Percentiles rank a stretch among this genome's conserved stretches.
phyloP scores from a whole-genome alignment of 2,329 filamentous ascomycete genomes.

The Nigrospora osmanthi region DNA sequence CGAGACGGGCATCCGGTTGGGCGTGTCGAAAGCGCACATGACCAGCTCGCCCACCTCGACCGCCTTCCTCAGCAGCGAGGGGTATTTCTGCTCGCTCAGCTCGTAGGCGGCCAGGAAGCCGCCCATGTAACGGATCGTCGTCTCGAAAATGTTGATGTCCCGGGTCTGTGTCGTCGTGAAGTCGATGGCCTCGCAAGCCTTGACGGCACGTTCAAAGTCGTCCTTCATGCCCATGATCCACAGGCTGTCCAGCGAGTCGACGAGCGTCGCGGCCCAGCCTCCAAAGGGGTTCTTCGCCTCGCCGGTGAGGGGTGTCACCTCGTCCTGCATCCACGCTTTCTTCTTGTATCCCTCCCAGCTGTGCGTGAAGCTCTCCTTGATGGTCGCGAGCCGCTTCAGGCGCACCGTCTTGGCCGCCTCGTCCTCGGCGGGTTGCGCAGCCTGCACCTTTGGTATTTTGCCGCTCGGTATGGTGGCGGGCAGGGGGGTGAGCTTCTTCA shows the following conservation, averaged over 20 bases:
- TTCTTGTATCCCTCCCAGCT: slow-evolving; percentile 55
- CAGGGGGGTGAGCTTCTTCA: slow-evolving; percentile 21
- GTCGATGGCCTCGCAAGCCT: slow-evolving; percentile 30
- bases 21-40: slow-evolving; percentile 21
- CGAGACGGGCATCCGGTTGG: slow-evolving; percentile 21
- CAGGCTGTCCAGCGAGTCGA: slow-evolving; percentile 27
- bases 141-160: slow-evolving; percentile 28
- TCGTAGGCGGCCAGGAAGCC: slow-evolving; percentile 26
- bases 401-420: slow-evolving; percentile 31
- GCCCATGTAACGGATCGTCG: slow-evolving; percentile 26
- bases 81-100: slow-evolving; percentile 24
- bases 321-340: slow-evolving; percentile 50
- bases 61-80: slow-evolving; percentile 34
- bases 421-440: slow-evolving; percentile 38
- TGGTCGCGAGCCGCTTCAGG: slow-evolving; percentile 49
- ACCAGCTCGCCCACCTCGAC: slow-evolving; percentile 30
- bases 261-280: slow-evolving; percentile 37
- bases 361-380: slow-evolving; percentile 43
- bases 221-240: slow-evolving; percentile 37
- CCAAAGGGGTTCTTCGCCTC: slow-evolving; percentile 30
- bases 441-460: slow-evolving; percentile 53
- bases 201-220: slow-evolving; percentile 36
- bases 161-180: slow-evolving; percentile 25
- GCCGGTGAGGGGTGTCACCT: slow-evolving; percentile 32
- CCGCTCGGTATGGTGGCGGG: slow-evolving; percentile 32